These are phyloP conservation scores for Candida boleticola DNA, from an alignment of 805 yeast genomes.

Conservation along the genomic window DNA sequence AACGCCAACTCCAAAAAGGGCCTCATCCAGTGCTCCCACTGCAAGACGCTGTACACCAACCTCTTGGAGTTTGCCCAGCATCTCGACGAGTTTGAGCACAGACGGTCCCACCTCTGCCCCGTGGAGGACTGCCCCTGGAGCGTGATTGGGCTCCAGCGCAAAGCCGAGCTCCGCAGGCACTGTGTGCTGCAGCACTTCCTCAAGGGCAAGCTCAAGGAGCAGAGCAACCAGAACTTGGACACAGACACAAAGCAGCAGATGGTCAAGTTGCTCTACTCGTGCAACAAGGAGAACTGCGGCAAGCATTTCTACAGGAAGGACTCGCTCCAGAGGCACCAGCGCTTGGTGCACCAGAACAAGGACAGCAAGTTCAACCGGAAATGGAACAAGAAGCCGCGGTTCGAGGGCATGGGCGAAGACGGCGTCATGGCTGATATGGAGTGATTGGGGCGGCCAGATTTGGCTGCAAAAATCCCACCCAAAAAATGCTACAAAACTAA, in stretches of 20 bases:
- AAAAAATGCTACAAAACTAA: no score
- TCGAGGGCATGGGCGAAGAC: not conserved
- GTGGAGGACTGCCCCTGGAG: constrained; percentile 28
- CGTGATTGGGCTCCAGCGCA: constrained; percentile 28
- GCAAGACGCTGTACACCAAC: constrained; percentile 8
- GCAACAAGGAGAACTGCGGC: constrained; percentile 34
- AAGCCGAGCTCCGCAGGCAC: constrained; percentile 28
- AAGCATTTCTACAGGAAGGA: constrained; percentile 52
- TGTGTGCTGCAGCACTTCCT: constrained; percentile 8
- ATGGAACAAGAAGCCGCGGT: no score
- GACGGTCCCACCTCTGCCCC: constrained; percentile 23
- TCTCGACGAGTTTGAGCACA: constrained; percentile 16
- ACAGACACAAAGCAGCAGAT: constrained; percentile 3
- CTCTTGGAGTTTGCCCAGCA: constrained; percentile 17
- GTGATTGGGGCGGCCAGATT: not conserved
- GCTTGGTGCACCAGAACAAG: constrained; percentile 45
- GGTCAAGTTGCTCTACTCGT: constrained; percentile 14
- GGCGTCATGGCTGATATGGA: not conserved
- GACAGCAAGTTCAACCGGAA: constrained; percentile 3
- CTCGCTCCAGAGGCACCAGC: constrained; percentile 51
- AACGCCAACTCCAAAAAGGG: not conserved
- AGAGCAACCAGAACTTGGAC: constrained; percentile 1
- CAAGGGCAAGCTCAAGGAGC: constrained; percentile 4
- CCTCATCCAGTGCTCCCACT: constrained; percentile 7
- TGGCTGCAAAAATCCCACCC: not conserved